Conservation (phyloP, 192 early-diverging fungal species). For the Coemansia sp. region DNA sequence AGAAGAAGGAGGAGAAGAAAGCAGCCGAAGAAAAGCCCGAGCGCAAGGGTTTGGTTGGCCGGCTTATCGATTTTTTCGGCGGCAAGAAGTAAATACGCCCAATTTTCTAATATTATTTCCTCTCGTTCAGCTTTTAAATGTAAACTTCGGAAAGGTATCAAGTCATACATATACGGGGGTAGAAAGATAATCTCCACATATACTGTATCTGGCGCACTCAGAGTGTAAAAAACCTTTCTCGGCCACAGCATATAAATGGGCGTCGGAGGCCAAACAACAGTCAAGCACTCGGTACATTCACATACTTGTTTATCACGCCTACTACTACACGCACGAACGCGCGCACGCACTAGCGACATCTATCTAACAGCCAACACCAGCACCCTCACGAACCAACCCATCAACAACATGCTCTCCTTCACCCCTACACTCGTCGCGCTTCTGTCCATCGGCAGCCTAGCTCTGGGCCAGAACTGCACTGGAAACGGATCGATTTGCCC, state of each 20-base stretch:
- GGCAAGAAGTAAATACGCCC: conserved; percentile 39
- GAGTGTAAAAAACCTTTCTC: neutral
- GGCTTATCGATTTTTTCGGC: conserved; percentile 56
- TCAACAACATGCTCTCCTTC: conserved; percentile 20
- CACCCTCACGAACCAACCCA: neutral
- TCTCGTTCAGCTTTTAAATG: neutral
- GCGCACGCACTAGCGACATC: neutral
- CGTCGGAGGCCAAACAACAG: neutral
- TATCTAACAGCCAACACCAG: too few species aligned
- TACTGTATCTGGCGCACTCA: neutral
- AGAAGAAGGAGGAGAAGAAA: conserved; percentile 35
- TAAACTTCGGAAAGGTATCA: neutral
- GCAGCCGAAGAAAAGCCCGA: conserved; percentile 35
- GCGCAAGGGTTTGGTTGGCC: conserved; percentile 54
- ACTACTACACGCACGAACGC: neutral
- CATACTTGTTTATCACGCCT: neutral
- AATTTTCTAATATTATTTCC: neutral
- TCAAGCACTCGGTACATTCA: neutral
- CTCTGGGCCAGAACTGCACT: conserved; percentile 25
- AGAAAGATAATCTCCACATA: neutral
- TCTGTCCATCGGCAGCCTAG: conserved; percentile 23
- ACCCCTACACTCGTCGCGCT: conserved; percentile 21
- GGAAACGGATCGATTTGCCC: conserved; percentile 39
- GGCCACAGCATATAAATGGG: neutral
- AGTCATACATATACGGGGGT: neutral